Base-by-base conservation (phyloP, 2,329 filamentous ascomycete genomes). In the Parascedosporium putredinis region DNA sequence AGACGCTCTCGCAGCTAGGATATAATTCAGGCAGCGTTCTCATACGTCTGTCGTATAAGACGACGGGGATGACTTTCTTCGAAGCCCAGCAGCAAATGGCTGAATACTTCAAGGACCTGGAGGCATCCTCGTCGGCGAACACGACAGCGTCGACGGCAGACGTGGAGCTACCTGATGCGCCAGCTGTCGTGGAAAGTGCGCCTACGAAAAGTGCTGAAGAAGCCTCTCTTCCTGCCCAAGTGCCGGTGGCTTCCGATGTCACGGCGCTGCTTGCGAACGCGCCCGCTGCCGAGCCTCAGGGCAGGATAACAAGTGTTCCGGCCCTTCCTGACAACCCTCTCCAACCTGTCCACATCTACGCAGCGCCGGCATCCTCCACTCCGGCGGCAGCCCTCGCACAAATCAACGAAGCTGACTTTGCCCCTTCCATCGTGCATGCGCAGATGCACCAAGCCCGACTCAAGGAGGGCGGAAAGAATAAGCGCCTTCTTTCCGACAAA, bases 71-170 rank as follows among this genome's bases (percentile, higher is more conserved):
- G 62, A 89, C 89, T 2, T 67, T 97, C 24, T 87, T 88, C 56
- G 86, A 91, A 55, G 91, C 91, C 8, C 88, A 95, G 82, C 70
- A 73, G 44, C 77, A 91, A 60, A 95, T 97, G 54, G 76, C 78
- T 20, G 72, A 80, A 55, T 89, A 86, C 60, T 94, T 95, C 64
- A 79, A 71, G 20, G 70, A 75, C 0, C 29, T 45, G n/a, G 31
- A 50, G 14, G 2, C 27, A 20, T 12, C 16, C 25, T 47, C 54
- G 31, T 24, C 50, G 18, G 51, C 52, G 3, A n/a, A 53, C n/a
- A 31, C 50, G 23, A 14, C 51, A n/a, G 36, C 33, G 25, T 22
- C 47, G 16, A 23, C 25, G 25, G 12, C 50, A 8, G 38, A 33
- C n/a, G 29, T 6, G 10, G 38, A 12, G 22, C 22, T 23, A 2